phyloP scores from a whole-genome alignment of 2,329 filamentous ascomycete species.

The Alternaria infectoria region DNA sequence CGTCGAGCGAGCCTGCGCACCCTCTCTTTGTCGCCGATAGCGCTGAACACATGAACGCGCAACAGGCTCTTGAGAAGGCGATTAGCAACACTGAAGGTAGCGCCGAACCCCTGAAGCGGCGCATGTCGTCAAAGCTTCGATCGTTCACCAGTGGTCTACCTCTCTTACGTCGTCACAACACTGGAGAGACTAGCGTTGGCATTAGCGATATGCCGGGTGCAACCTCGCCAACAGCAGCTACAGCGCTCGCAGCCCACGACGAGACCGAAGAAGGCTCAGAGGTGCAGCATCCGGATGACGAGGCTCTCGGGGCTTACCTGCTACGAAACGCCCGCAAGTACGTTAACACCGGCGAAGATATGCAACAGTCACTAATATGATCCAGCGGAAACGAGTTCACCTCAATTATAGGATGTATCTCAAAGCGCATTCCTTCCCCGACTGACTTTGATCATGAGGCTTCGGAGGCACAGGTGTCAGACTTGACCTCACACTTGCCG shows the following conservation, averaged over 20 bases:
- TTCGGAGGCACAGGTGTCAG: background rate
- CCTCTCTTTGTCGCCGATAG: background rate
- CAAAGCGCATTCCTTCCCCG: constrained; percentile 25
- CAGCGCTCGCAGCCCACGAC: background rate
- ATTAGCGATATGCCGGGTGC: constrained; percentile 7
- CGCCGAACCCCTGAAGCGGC: constrained; percentile 15
- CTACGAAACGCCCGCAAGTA: constrained; percentile 24
- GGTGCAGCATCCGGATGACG: constrained; percentile 5
- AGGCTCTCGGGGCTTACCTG: constrained; percentile 20
- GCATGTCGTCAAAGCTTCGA: constrained; percentile 24
- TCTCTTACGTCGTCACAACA: constrained; percentile 28
- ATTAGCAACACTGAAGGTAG: background rate
- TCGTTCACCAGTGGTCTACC: constrained; percentile 26
- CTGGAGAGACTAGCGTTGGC: constrained; percentile 18
- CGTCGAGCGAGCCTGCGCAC: background rate
- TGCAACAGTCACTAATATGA: background rate
- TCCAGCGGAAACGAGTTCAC: constrained; percentile 20
- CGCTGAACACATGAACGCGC: constrained; percentile 10
- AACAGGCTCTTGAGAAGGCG: constrained; percentile 16
- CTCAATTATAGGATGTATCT: constrained; percentile 19
- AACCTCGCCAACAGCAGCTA: background rate
- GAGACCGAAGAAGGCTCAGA: background rate
- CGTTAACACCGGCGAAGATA: background rate
- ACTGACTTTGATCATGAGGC: constrained; percentile 13
- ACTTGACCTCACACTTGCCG: constrained; percentile 5